Base-by-base conservation (phyloP, 257 asterid genomes). In the Phtheirospermum japonicum region DNA sequence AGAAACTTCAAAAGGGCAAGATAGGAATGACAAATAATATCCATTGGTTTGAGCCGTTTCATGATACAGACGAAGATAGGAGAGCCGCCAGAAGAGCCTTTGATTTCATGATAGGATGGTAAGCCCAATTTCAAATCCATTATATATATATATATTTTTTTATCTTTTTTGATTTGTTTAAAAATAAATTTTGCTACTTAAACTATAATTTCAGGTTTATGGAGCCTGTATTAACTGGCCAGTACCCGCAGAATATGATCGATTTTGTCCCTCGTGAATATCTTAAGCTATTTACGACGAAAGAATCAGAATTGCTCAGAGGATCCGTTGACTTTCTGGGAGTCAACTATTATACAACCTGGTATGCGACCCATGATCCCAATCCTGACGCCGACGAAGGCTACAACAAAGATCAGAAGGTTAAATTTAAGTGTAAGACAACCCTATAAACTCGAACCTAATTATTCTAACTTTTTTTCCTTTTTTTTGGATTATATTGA, bases 321-420 rank as follows among this genome's bases (percentile, higher is more conserved):
- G 40, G 40, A 34, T 34, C 40, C 7, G 9, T 34, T 34, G 40
- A 34, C 40, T 34, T 34, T 34, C 7, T 34, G 7, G 78, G 78
- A 4, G 14, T 68, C 9, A 73, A 76, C 43, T 71, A 76, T 61
- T 76, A 76, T 13, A 76, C 69, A 5, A 40, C 67, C 5, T 51
- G n/a, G 12, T 76, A 76, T 39, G 77, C 53, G 0, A 0, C 34
- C 14, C 5, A 63, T 43, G 49, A 50, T 32, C 26, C 58, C n/a
- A 8, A 14, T 26, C 55, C 70, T 2, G 0, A 11, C 1, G 12
- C 7, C 20, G 13, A 18, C 10, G 8, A 16, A 5, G 63, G 63
- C 52, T 33, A 50, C 56, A 19, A 20, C 12, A 32, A 5, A 48
- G 63, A 51, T 45, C 59, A 42, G 48, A 16, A 36, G 8, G 70